Conservation (phyloP, 768 basidiomycete species). For the Astraeus odoratus region DNA sequence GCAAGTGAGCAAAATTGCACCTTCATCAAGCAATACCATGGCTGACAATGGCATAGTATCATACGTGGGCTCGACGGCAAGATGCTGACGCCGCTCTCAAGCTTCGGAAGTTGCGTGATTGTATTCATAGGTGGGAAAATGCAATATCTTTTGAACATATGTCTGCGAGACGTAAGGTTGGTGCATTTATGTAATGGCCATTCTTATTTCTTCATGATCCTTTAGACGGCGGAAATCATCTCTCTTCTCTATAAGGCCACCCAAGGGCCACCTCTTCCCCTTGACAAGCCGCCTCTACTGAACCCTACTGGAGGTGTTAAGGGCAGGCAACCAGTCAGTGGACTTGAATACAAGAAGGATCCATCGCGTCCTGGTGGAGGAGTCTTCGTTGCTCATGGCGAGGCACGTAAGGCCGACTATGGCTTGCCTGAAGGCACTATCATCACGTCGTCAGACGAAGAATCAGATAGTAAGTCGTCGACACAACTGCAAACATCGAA, state of each 20-base stretch:
- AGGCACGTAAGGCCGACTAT: slow-evolving; percentile 39
- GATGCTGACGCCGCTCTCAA: slow-evolving; percentile 69
- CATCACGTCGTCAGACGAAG: slow-evolving; percentile 42
- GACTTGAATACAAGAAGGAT: slow-evolving; percentile 73
- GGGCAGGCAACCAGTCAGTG: slow-evolving; percentile 42
- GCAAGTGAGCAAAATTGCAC: slow-evolving; percentile 50
- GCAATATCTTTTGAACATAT: slow-evolving; percentile 89
- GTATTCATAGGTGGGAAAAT: slow-evolving; percentile 81
- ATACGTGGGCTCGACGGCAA: slow-evolving; percentile 83
- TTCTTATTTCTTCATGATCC: not conserved
- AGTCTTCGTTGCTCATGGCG: slow-evolving; percentile 64
- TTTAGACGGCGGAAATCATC: slow-evolving; percentile 90
- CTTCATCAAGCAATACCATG: not conserved
- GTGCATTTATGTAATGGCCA: slow-evolving; percentile 15
- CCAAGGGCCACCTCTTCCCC: slow-evolving; percentile 54
- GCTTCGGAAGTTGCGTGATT: slow-evolving; percentile 76
- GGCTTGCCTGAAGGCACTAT: slow-evolving; percentile 51
- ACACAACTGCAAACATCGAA: too few species aligned
- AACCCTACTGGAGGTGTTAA: slow-evolving; percentile 77
- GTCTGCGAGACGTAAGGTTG: slow-evolving; percentile 85
- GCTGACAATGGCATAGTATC: slow-evolving; percentile 55
- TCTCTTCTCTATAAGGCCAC: slow-evolving; percentile 88
- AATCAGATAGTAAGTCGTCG: slow-evolving; percentile 45
- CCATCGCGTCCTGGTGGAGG: slow-evolving; percentile 79
- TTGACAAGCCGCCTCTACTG: slow-evolving; percentile 54